Conservation (phyloP, 768 basidiomycete genomes). For the Boletus reticuloceps region DNA sequence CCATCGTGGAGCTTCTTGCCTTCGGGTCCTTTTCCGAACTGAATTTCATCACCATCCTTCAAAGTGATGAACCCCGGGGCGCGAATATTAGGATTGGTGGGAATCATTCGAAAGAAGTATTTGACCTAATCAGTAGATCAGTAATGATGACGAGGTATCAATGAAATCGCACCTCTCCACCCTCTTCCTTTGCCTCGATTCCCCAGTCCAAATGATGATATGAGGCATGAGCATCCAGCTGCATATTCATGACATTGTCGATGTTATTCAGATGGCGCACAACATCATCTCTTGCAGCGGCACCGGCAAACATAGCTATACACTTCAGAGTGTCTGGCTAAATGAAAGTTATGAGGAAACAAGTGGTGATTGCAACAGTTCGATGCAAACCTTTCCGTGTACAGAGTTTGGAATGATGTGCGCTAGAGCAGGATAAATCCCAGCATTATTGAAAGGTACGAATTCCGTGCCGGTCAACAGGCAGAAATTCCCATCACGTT, state of each 20-base stretch:
- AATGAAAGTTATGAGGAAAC: background rate
- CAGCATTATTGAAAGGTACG: background rate
- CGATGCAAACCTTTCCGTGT: background rate
- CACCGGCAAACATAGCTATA: slow-evolving; percentile 4
- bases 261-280: background rate
- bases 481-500: background rate
- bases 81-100: background rate
- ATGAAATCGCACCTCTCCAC: background rate
- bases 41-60: slow-evolving; percentile 3
- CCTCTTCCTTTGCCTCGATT: slow-evolving; percentile 1
- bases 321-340: background rate
- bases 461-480: background rate
- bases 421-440: background rate
- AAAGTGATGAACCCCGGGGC: background rate
- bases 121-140: background rate
- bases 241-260: slow-evolving; percentile 1
- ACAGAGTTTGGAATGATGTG: slow-evolving; percentile 1
- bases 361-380: background rate
- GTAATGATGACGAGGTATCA: background rate
- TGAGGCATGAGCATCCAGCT: background rate
- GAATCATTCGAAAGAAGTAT: background rate
- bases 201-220: background rate
- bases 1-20: background rate
- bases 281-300: background rate
- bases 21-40: background rate